A percentile compares a stretch with the other conserved stretches of the same genome.
phyloP scores from a whole-genome alignment of 75 land plant species.

The Selaginella tamariscina region DNA sequence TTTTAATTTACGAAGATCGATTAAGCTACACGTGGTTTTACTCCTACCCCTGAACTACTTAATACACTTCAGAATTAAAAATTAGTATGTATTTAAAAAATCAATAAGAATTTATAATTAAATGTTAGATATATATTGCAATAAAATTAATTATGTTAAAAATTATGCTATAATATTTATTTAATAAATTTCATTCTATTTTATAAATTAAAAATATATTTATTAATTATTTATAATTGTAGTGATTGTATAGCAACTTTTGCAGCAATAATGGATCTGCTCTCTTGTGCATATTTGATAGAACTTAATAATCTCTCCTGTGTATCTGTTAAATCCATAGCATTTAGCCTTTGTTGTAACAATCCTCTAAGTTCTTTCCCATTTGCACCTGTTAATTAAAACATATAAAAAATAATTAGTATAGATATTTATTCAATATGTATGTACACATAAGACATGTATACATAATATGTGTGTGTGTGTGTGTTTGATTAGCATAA shows the following conservation, averaged over 20 bases:
- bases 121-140: too few species aligned
- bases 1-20: too few species aligned
- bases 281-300: conserved; percentile 34
- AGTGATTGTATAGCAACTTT: neutral
- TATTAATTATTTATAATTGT: too few species aligned
- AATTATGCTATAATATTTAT: too few species aligned
- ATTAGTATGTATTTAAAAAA: too few species aligned
- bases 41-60: too few species aligned
- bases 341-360: conserved; percentile 43
- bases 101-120: too few species aligned
- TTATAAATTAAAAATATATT: too few species aligned
- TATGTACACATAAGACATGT: neutral
- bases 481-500: neutral
- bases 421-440: neutral
- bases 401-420: neutral
- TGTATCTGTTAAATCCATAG: conserved; percentile 60
- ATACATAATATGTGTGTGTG: neutral
- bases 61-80: too few species aligned
- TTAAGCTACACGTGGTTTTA: too few species aligned
- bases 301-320: conserved; percentile 34
- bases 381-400: conserved; percentile 42
- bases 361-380: conserved; percentile 40
- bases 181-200: too few species aligned
- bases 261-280: neutral
- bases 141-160: too few species aligned